Percentiles rank a stretch among this genome's conserved stretches.
These are phyloP conservation scores for Elsinoe perseae DNA, from an alignment of 2,329 filamentous ascomycete genomes.

Conservation along the genomic window DNA sequence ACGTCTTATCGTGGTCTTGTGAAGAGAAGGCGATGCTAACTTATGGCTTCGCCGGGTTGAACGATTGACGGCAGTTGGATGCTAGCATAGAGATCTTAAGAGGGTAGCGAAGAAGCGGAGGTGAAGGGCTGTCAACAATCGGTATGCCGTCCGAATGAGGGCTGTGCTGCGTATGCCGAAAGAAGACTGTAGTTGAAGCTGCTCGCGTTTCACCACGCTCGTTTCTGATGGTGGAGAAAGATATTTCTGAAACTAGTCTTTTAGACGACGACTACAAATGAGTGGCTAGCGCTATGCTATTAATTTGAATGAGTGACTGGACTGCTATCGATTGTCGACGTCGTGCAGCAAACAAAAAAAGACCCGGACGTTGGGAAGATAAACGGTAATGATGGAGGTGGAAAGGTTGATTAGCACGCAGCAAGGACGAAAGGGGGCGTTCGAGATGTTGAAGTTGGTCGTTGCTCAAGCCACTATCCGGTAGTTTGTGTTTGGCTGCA, in stretches of 20 bases:
- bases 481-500: constrained; percentile 11
- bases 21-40: too few species aligned
- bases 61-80: not conserved
- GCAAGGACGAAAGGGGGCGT: constrained; percentile 11
- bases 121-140: not conserved
- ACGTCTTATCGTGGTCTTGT: not conserved
- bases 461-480: constrained; percentile 11
- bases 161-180: not conserved
- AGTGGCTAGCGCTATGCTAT: constrained; percentile 22
- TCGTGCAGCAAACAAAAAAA: constrained; percentile 6
- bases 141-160: not conserved
- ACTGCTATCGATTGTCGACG: constrained; percentile 23
- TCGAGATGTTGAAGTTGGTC: constrained; percentile 7
- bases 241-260: not conserved
- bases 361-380: not conserved
- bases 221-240: not conserved
- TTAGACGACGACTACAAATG: not conserved
- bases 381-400: constrained; percentile 14
- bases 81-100: not conserved
- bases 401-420: constrained; percentile 2
- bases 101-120: not conserved
- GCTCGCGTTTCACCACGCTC: constrained; percentile 8
- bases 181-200: constrained; percentile 1
- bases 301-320: not conserved
- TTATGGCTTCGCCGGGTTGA: not conserved